A percentile compares a stretch with the other conserved stretches of the same genome.
These are phyloP conservation scores for Diplodia corticola DNA, from an alignment of 2,329 filamentous ascomycete species.

Conservation along the genomic window DNA sequence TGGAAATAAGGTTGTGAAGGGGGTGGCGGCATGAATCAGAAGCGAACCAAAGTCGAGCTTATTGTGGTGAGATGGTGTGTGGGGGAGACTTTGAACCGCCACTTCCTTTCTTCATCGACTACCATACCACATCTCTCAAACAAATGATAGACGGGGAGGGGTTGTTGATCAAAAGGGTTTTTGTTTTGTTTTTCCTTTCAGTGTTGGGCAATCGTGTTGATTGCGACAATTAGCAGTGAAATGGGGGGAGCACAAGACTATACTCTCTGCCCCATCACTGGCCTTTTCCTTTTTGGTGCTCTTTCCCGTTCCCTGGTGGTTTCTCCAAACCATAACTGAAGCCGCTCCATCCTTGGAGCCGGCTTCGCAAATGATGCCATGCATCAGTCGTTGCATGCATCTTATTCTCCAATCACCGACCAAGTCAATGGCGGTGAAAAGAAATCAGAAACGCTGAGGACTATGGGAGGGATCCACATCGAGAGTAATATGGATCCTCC, in stretches of 20 bases:
- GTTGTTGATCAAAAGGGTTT: neutral
- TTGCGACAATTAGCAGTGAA: neutral
- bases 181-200: neutral
- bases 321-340: neutral
- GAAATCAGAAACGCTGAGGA: neutral
- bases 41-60: neutral
- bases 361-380: neutral
- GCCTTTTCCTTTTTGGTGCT: too few relatives aligned
- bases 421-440: neutral
- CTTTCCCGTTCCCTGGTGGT: neutral
- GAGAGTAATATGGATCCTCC: neutral
- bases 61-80: neutral
- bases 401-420: neutral
- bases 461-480: neutral
- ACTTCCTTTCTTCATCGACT: neutral
- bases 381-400: neutral
- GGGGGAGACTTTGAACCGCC: neutral
- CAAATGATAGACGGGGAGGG: neutral
- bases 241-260: slow-evolving; percentile 19
- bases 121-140: neutral
- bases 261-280: slow-evolving; percentile 10
- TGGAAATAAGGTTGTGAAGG: neutral
- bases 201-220: neutral
- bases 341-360: neutral
- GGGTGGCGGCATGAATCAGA: neutral